Evolutionary conservation across 2,329 filamentous ascomycete genomes (phyloP).

Genomic region (Cercospora sojina): DNA sequence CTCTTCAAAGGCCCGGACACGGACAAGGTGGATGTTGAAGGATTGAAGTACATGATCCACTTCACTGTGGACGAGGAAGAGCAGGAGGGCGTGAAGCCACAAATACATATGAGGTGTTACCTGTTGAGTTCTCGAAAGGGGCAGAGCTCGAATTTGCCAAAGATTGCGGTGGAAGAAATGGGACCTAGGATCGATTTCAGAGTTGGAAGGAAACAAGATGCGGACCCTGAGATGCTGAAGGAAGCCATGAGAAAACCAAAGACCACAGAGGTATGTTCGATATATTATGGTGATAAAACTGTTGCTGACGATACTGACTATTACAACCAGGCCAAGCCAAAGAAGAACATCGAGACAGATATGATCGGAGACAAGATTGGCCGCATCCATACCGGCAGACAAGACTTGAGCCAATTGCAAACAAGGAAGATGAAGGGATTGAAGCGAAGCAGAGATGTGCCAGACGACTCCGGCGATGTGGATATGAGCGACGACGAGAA

Average conservation of each 20-base stretch:
- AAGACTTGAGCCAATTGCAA: constrained; percentile 84
- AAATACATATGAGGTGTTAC: constrained; percentile 72
- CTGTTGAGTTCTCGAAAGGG: constrained; percentile 81
- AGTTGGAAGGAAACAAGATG: constrained; percentile 74
- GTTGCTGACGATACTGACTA: constrained; percentile 18
- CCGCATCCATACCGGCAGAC: constrained; percentile 84
- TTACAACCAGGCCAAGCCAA: constrained; percentile 57
- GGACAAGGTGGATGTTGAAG: constrained; percentile 88
- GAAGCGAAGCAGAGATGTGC: constrained; percentile 72
- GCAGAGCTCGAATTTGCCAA: constrained; percentile 63
- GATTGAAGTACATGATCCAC: constrained; percentile 84
- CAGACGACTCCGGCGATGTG: constrained; percentile 57
- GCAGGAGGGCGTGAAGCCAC: constrained; percentile 44
- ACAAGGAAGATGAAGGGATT: constrained; percentile 99
- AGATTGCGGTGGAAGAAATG: constrained; percentile 93
- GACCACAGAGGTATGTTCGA: constrained; percentile 61
- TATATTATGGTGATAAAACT: too few relatives aligned
- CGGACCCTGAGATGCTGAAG: constrained; percentile 78
- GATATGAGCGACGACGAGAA: constrained; percentile 44
- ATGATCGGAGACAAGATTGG: constrained; percentile 95
- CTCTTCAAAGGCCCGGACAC: constrained; percentile 83
- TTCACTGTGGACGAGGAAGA: constrained; percentile 66
- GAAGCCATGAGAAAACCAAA: constrained; percentile 85
- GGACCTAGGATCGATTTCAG: constrained; percentile 91
- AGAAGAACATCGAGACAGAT: constrained; percentile 96